Conservation (phyloP, 768 basidiomycete genomes). For the Lactarius deliciosus region DNA sequence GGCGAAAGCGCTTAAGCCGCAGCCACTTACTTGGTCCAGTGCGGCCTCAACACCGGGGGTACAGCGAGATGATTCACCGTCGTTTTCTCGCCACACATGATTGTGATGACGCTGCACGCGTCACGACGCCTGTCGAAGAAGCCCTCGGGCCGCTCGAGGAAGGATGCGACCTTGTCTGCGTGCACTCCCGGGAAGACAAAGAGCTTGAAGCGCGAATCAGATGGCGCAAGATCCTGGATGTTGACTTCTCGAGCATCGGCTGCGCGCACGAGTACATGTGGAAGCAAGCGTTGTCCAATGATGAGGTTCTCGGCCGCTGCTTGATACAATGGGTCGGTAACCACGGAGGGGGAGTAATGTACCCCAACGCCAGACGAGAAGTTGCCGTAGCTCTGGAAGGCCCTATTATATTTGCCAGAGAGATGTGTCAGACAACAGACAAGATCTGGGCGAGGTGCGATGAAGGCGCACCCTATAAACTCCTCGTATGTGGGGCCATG, state of each 20-base stretch:
- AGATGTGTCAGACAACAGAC: background rate
- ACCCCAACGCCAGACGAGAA: conserved; percentile 52
- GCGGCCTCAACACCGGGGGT: conserved; percentile 38
- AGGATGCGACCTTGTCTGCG: conserved; percentile 34
- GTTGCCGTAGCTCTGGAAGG: conserved; percentile 46
- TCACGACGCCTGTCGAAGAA: conserved; percentile 33
- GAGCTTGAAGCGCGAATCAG: conserved; percentile 51
- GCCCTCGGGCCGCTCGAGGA: conserved; percentile 33
- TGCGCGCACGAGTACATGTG: conserved; percentile 46
- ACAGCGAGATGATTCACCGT: conserved; percentile 37
- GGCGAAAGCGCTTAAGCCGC: background rate
- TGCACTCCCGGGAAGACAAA: conserved; percentile 43
- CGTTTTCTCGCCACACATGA: conserved; percentile 37
- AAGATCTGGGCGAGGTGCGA: background rate
- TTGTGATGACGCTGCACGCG: conserved; percentile 37
- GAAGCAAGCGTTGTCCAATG: conserved; percentile 52
- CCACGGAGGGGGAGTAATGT: conserved; percentile 46
- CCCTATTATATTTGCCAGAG: conserved; percentile 33
- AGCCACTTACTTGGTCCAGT: conserved; percentile 45
- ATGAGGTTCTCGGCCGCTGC: conserved; percentile 40
- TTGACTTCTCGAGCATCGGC: conserved; percentile 49
- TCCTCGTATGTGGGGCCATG: conserved; percentile 52
- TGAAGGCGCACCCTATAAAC: conserved; percentile 42
- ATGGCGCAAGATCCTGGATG: conserved; percentile 49
- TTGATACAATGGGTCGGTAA: conserved; percentile 40